Conservation (phyloP, 1,139 yeast species). For the Kodamaea sp. region DNA sequence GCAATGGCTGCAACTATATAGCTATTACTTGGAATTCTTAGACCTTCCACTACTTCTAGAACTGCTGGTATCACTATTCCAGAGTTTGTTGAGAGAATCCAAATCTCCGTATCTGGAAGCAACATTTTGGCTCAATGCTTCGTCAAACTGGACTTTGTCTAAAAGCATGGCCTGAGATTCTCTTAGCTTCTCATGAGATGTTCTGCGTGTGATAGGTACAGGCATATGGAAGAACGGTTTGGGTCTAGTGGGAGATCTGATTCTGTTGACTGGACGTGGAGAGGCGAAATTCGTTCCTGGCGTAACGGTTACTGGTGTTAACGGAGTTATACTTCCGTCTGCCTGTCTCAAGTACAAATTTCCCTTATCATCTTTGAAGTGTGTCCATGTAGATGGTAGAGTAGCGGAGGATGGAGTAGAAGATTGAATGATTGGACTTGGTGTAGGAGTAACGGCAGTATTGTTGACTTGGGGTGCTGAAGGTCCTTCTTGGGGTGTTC, state of each 20-base stretch:
- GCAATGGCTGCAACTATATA: not conserved
- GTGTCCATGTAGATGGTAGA: not conserved
- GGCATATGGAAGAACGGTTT: conserved; percentile 17
- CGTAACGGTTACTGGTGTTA: conserved; percentile 4
- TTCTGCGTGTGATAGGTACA: conserved; percentile 17
- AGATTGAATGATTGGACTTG: not conserved
- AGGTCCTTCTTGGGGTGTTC: not conserved
- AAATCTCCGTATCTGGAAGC: conserved; percentile 32
- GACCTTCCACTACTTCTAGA: conserved; percentile 7
- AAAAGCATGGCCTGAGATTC: conserved; percentile 26
- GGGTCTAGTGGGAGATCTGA: conserved; percentile 2
- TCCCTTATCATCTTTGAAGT: conserved; percentile 5
- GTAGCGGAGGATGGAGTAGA: not conserved
- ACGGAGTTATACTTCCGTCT: conserved; percentile 14
- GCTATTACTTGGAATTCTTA: no score
- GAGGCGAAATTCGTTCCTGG: conserved; percentile 7
- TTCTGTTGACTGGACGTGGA: not conserved
- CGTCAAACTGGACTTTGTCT: conserved; percentile 24
- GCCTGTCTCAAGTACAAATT: conserved; percentile 14
- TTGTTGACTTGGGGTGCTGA: not conserved
- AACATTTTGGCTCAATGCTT: conserved; percentile 17
- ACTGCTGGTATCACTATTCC: conserved; percentile 24
- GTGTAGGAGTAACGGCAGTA: not conserved
- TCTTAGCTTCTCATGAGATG: conserved; percentile 20
- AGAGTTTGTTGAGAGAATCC: conserved; percentile 22